Base-by-base conservation (phyloP, 2,329 filamentous ascomycete species). In the Endoconidiophora laricicola region DNA sequence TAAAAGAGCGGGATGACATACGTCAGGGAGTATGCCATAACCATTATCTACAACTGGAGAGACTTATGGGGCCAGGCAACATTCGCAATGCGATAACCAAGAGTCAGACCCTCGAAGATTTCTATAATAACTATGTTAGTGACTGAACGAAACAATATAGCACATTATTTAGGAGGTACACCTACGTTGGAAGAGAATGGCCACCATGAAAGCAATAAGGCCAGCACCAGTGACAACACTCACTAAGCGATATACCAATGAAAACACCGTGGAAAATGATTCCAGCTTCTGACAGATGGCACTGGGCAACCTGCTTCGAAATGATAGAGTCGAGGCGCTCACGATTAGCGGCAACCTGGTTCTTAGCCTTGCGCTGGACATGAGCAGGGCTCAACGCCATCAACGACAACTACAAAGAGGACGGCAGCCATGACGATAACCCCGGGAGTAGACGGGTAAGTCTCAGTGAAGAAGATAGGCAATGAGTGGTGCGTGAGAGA, bases 201-300 rank as follows among this genome's bases (percentile, higher is more conserved):
- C 84, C 44, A 87, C 72, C 1, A 88, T 71, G 52, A 90, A 78
- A n/a, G 88, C 79, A 49, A 85, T 71, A 58, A 90, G 90, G 3
- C 81, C 76, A 6, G 79, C 78, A 1, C 83, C 83, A 0, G 81
- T 82, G 2, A 83, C 79, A 6, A 90, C 83, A 29, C 81, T 85
- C 83, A 29, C 81, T 85, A 40, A 90, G 71, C 3, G 84, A 82
- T 81, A 88, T 87, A 54, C 84, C 84, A 56, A 90, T 88, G 60
- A 90, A 90, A 54, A 88, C 70, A 59, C 78, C 83, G 65, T 86
- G 81, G 61, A 85, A 85, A 12, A 86, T 69, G 26, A 54, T 54
- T 24, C 84, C 84, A 24, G 83, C 80, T 65, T 90, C 84, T 14
- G 88, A 73, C 50, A 88, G 71, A 52, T 88, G 70, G 56, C 83